Base-by-base conservation (phyloP, 108 stramenopile species). In the Cafeteria roenbergensis region DNA sequence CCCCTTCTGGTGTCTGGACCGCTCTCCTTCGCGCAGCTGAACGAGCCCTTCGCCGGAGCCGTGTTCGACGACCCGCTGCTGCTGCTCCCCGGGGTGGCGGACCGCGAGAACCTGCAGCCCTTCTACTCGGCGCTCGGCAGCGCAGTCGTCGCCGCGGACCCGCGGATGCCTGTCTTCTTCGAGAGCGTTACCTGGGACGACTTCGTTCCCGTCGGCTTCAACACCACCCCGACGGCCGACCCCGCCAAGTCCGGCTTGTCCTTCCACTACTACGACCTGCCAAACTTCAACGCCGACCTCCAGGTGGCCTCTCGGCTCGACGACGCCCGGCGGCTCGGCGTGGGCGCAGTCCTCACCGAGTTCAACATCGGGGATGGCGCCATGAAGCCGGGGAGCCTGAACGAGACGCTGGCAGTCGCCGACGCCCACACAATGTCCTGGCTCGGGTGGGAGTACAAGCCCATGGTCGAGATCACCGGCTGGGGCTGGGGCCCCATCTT, bases 41-140 rank as follows among this genome's bases (percentile, higher is more conserved):
- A 66, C 37, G 65, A 66, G 31, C 65, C 65, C 4, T 66, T 4
- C 9, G 65, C 65, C 6, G 65, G 65, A 53, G 65, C 51, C 48
- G 8, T 53, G 24, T 66, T 27, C 37, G n/a, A 6, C 24, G 25
- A 66, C 48, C 52, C 52, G 48, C 20, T 26, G 22, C 48, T 66
- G 34, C 14, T 56, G 32, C 4, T 66, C 6, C 52, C 65, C 4
- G 26, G 34, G 6, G n/a, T 35, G 12, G 55, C 65, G 14, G 65
- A 66, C 34, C 24, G 25, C 9, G 14, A 34, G 21, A 28, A 33
- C 61, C 38, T 62, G 24, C 61, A 42, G 33, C 61, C 61, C 9
- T 8, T 33, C 4, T 62, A 62, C 33, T 6, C 6, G 12, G 12
- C 12, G 42, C 12, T 48, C 12, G 12, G 17, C 12, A 17, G 42